Evolutionary conservation across 208 protist genomes (phyloP).

Genomic region (Leishmania mexicana): DNA sequence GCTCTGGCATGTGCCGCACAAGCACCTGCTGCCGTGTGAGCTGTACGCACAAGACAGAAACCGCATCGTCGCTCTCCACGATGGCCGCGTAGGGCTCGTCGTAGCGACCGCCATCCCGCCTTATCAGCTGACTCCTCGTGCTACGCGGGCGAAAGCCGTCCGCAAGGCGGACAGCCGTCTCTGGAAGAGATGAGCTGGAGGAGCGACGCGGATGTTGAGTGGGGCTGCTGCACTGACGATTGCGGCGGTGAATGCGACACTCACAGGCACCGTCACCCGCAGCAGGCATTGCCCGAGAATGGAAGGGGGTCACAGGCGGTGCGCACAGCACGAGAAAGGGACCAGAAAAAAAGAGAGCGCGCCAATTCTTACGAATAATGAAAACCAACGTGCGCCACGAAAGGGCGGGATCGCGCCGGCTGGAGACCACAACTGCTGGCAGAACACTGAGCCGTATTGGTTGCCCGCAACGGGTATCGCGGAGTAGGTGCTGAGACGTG

Average conservation of each 20-base stretch:
- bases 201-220: conserved; percentile 1
- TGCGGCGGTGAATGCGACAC: not conserved
- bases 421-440: too few relatives aligned
- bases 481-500: not conserved
- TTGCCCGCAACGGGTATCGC: not conserved
- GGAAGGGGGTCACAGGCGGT: not conserved
- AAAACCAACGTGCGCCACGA: too few relatives aligned
- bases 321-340: not conserved
- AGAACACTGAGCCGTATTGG: too few relatives aligned
- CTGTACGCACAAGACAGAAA: conserved; percentile 34
- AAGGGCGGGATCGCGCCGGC: too few relatives aligned
- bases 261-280: not conserved
- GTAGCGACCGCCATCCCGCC: conserved; percentile 28
- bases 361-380: too few relatives aligned
- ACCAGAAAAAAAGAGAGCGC: not conserved
- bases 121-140: conserved; percentile 14
- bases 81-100: conserved; percentile 33
- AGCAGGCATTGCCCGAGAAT: not conserved
- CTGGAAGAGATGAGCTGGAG: conserved; percentile 1
- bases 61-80: conserved; percentile 16
- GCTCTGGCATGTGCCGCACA: conserved; percentile 35
- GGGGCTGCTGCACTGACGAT: not conserved
- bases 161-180: conserved; percentile 11
- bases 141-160: conserved; percentile 14
- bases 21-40: conserved; percentile 21